phyloP scores from a whole-genome alignment of 2,329 filamentous ascomycete species.

The Paecilomyces sp. region DNA sequence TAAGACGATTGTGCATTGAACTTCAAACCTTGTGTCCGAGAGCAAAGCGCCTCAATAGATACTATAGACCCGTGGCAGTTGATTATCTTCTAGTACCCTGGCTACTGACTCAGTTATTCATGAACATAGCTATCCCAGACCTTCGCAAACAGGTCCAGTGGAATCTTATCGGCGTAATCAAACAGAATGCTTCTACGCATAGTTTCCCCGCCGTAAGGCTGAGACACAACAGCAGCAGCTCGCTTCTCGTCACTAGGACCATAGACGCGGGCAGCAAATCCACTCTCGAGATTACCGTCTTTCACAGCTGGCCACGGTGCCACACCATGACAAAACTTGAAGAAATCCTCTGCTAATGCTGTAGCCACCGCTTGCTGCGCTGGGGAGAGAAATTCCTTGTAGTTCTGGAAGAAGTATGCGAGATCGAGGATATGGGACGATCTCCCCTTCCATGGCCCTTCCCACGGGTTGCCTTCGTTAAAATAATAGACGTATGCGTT shows the following conservation, averaged over 20 bases:
- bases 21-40: no score
- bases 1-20: not conserved
- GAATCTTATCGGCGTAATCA: slow-evolving; percentile 13
- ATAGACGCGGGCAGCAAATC: slow-evolving; percentile 18
- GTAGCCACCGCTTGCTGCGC: slow-evolving; percentile 23
- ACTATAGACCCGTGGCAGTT: not conserved
- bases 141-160: slow-evolving; percentile 16
- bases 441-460: slow-evolving; percentile 33
- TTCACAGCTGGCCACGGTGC: slow-evolving; percentile 22
- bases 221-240: slow-evolving; percentile 3
- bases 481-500: slow-evolving; percentile 37
- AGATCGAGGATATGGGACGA: slow-evolving; percentile 41
- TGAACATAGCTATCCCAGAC: slow-evolving; percentile 7
- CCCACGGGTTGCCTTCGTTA: slow-evolving; percentile 43
- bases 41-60: not conserved
- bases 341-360: slow-evolving; percentile 29
- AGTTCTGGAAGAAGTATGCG: slow-evolving; percentile 42
- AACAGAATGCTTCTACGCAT: slow-evolving; percentile 16
- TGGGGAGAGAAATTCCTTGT: slow-evolving; percentile 29
- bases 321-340: slow-evolving; percentile 33
- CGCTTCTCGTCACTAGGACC: slow-evolving; percentile 14
- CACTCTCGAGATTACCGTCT: slow-evolving; percentile 7
- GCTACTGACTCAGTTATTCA: slow-evolving; percentile 1
- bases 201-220: slow-evolving; percentile 15
- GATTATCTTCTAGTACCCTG: not conserved